Evolutionary conservation across 148 eudicot species (phyloP), one percentile per base, ranked within the genome.

Genomic region (Cornus suecica): DNA sequence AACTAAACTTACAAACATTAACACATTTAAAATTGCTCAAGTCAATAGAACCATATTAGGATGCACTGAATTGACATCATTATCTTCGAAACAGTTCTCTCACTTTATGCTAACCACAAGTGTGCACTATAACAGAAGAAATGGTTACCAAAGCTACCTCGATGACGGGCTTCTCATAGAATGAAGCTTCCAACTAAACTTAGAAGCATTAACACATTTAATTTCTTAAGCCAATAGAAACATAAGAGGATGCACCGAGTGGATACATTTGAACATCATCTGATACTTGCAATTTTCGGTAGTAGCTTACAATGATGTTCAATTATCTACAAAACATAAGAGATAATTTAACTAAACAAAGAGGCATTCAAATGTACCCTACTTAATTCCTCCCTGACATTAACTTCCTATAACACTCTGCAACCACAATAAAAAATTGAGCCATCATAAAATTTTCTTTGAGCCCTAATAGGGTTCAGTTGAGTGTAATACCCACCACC

Each of bases 31-130:
- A n/a, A 23, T 23, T 18, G 34, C 32, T 1, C 3, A 71, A 26
- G 9, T 41, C 14, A 48, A 11, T 48, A 13, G 54, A 48, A 48
- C 4, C 54, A 48, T 48, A 13, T 14, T 48, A 13, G 20, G 54
- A 48, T 37, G 42, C 9, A 37, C 6, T 37, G 42, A 37, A 10
- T 37, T 0, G 42, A 4, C 78, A 78, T 34, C 54, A n/a, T n/a
- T n/a, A n/a, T 75, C 71, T 56, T 77, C 5, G 73, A 26, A 61
- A 71, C 41, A 11, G 80, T 76, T 79, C 87, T 82, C 83, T 89
- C 89, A 64, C 87, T 90, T 77, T 88, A 58, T 58, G 2, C 24
- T 18, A 58, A 58, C 25, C 62, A 58, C 23, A 22, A 37, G 7
- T 37, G 42, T 4, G n/a, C n/a, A n/a, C n/a, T n/a, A n/a, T n/a